These are phyloP conservation scores for Melaleuca alternifolia DNA, from an alignment of 345 rosid genomes.

Conservation along the genomic window DNA sequence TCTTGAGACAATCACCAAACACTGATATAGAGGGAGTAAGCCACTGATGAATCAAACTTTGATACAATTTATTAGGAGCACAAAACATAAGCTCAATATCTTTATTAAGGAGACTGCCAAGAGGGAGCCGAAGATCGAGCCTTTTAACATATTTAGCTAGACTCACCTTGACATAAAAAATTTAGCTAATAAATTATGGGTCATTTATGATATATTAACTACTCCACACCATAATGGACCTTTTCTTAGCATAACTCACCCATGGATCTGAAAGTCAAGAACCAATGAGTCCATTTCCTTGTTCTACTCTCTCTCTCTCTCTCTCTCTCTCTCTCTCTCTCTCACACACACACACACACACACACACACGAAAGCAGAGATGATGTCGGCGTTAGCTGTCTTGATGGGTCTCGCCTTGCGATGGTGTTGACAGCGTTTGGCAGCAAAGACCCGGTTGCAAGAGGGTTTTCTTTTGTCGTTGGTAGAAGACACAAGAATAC, in stretches of 20 bases:
- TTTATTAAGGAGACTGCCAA: neutral
- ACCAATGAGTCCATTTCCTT: neutral
- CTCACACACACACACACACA: neutral
- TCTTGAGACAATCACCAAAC: neutral
- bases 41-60: fast-evolving
- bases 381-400: neutral
- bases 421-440: neutral
- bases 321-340: neutral
- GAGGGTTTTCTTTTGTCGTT: neutral
- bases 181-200: neutral
- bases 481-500: neutral
- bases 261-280: neutral
- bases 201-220: neutral
- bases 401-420: neutral
- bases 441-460: neutral
- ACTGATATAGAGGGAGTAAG: neutral
- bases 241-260: neutral
- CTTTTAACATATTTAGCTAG: neutral
- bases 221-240: neutral
- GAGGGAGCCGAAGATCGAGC: neutral
- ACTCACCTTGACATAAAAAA: neutral
- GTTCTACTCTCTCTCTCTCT: neutral
- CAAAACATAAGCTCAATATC: neutral
- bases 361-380: neutral
- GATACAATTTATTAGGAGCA: neutral